Evolutionary conservation across 192 early-diverging fungal species (phyloP), one percentile per base, ranked within the genome.

Genomic region (Entomortierella lignicola): DNA sequence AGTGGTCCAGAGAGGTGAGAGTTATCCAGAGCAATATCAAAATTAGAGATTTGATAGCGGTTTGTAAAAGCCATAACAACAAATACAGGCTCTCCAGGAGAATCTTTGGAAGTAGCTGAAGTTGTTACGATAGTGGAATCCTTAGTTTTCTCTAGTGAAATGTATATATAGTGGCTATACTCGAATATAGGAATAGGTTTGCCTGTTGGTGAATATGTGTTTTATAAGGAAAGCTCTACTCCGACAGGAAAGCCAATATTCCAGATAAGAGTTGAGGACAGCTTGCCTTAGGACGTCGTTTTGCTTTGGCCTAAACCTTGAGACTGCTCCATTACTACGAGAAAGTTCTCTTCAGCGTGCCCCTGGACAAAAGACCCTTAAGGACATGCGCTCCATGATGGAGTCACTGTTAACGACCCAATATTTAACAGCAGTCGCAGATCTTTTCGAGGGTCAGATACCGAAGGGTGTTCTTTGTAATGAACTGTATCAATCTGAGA

Each of bases 11-110:
- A 26, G 54, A 32, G 15, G 32, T 11, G 2, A 27, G 13, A 31
- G 8, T 71, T 21, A 25, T 60, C 48, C 13, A 73, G 17, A 32
- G 27, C 15, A 1, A 66, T 29, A 18, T 77, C 66, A 29, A 69
- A 62, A 3, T 69, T 32, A 2, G 56, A 41, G 21, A 77, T 53
- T 26, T 55, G 66, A 37, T 59, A 77, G 21, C 50, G 60, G 27
- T 25, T 64, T n/a, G 66, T 69, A 20, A 77, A 77, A 0, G 66
- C 60, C 3, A 66, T 77, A 15, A 66, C 74, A 2, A 77, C 66
- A 50, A 77, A 77, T 29, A 62, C 39, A 42, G 21, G n/a, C n/a
- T 34, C 8, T 25, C 21, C 25, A 15, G 26, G 37, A 18, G 17
- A n/a, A 5, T 15, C 29, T 43, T 39, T 20, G 13, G 2, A 10